phyloP scores from a whole-genome alignment of 2,329 filamentous ascomycete genomes.

The Fusarium sp. region DNA sequence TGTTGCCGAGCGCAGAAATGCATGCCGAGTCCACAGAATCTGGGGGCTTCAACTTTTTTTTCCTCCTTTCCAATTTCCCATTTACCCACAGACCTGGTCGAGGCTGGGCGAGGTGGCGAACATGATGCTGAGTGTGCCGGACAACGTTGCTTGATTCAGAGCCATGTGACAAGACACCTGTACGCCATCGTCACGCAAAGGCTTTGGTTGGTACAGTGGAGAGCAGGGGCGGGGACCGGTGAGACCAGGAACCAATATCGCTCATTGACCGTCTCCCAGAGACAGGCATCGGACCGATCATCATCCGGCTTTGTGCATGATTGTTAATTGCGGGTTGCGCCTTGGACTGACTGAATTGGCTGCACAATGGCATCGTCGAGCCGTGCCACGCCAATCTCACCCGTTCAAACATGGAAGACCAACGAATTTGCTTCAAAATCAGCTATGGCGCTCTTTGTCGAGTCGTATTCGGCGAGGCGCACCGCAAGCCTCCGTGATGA shows the following conservation, averaged over 20 bases:
- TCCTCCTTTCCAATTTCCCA: not conserved
- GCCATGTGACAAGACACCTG: conserved; percentile 42
- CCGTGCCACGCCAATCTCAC: conserved; percentile 5
- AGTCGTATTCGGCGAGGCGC: conserved; percentile 5
- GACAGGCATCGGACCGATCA: conserved; percentile 37
- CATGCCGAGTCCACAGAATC: conserved; percentile 24
- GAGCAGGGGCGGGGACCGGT: conserved; percentile 44
- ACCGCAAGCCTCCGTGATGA: conserved; percentile 13
- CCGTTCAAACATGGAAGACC: not conserved
- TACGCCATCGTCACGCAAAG: conserved; percentile 44
- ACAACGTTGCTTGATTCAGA: conserved; percentile 24
- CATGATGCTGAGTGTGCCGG: conserved; percentile 10
- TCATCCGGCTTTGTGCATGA: conserved; percentile 23
- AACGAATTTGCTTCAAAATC: conserved; percentile 10
- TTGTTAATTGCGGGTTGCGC: conserved; percentile 16
- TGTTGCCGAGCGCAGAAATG: conserved; percentile 19
- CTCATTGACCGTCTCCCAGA: conserved; percentile 23
- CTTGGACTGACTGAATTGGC: conserved; percentile 8
- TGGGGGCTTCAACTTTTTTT: not conserved
- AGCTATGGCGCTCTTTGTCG: conserved; percentile 8
- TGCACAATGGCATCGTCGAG: conserved; percentile 22
- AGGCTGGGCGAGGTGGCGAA: conserved; percentile 34
- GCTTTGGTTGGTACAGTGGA: conserved; percentile 42
- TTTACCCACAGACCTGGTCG: conserved; percentile 25
- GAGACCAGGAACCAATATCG: conserved; percentile 37